Evolutionary conservation across 345 rosid species (phyloP).

Genomic region (Linum lewisii): DNA sequence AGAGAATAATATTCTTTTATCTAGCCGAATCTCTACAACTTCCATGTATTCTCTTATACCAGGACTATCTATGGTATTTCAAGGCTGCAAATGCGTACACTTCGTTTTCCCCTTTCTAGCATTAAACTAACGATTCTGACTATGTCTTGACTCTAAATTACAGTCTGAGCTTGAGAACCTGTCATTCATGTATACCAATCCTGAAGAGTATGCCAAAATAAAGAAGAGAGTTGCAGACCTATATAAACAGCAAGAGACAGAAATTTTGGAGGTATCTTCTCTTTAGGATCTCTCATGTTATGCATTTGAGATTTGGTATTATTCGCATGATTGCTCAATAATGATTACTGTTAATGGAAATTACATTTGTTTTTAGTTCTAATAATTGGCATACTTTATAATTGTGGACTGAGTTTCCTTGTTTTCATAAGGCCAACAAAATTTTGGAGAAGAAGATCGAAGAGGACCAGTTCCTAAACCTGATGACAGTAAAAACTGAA

Average conservation of each 20-base stretch:
- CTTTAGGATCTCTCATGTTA: background rate
- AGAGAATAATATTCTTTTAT: too few relatives aligned
- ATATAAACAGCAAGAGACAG: conserved; percentile 78
- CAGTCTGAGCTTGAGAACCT: conserved; percentile 97
- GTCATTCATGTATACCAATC: conserved; percentile 85
- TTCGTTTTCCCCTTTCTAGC: background rate
- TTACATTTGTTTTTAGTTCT: too few relatives aligned
- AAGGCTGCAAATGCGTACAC: background rate
- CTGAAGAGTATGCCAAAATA: conserved; percentile 84
- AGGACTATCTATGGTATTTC: background rate
- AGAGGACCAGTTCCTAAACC: conserved; percentile 88
- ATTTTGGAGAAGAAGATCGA: conserved; percentile 85
- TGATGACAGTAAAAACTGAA: conserved; percentile 74
- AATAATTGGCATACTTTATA: background rate
- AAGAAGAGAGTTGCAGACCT: conserved; percentile 79
- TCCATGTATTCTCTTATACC: background rate
- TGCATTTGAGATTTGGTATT: background rate
- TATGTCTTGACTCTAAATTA: conserved; percentile 12
- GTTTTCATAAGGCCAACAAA: conserved; percentile 60
- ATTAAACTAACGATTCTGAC: background rate
- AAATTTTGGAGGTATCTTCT: conserved; percentile 58
- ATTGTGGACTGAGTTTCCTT: conserved; percentile 7
- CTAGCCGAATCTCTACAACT: too few relatives aligned
- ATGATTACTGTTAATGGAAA: background rate
- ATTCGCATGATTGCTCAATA: background rate